These are phyloP conservation scores for Nannizzia gypsea DNA, from an alignment of 2,329 filamentous ascomycete genomes.

Conservation along the genomic window DNA sequence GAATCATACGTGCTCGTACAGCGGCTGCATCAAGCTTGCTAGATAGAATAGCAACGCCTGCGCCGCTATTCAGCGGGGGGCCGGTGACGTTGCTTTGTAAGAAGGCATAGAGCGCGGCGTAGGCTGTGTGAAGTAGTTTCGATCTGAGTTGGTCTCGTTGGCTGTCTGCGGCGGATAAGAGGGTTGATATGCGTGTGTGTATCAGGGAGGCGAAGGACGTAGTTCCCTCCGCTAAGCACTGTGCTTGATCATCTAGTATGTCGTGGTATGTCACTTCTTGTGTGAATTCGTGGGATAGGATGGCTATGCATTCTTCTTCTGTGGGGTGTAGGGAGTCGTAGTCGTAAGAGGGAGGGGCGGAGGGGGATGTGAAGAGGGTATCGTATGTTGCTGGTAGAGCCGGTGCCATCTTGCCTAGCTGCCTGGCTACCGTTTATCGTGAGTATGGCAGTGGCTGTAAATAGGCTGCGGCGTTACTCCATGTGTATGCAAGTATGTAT, in stretches of 20 bases:
- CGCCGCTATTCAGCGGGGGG: slow-evolving; percentile 55
- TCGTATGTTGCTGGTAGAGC: slow-evolving; percentile 21
- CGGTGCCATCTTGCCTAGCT: not conserved
- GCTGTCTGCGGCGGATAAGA: slow-evolving; percentile 12
- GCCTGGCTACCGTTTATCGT: not conserved
- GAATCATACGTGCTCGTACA: slow-evolving; percentile 47
- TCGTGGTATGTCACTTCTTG: slow-evolving; percentile 30
- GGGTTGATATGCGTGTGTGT: slow-evolving; percentile 22
- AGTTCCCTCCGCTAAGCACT: slow-evolving; percentile 16
- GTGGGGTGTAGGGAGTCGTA: slow-evolving; percentile 28
- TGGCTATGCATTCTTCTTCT: slow-evolving; percentile 23
- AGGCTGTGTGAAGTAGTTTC: slow-evolving; percentile 44
- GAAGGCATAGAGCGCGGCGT: slow-evolving; percentile 65
- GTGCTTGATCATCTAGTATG: not conserved
- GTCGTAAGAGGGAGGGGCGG: not conserved
- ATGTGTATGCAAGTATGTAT: not conserved
- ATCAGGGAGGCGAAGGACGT: slow-evolving; percentile 30
- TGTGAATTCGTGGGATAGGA: slow-evolving; percentile 28
- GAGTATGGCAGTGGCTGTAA: too few relatives aligned
- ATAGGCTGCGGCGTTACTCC: not conserved
- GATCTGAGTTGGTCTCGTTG: slow-evolving; percentile 18
- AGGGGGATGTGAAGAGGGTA: slow-evolving; percentile 22
- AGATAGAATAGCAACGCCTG: slow-evolving; percentile 39
- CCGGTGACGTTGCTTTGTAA: slow-evolving; percentile 81
- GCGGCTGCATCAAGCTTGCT: slow-evolving; percentile 28